These are phyloP conservation scores for Cardamine resedifolia DNA, from an alignment of 345 rosid species.

Conservation along the genomic window DNA sequence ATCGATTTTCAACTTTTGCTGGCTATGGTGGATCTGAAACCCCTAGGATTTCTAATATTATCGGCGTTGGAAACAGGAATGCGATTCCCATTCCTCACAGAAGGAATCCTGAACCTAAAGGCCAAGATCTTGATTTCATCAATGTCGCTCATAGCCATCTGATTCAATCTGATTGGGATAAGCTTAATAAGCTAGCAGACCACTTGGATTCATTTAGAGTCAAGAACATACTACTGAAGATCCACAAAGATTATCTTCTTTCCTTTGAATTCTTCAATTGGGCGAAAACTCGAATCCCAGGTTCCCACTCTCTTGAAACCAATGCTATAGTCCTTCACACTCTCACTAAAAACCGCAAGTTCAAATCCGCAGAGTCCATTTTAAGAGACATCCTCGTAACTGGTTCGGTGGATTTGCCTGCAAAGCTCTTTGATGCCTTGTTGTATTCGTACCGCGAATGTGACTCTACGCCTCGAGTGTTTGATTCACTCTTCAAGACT, in stretches of 20 bases:
- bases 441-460: conserved; percentile 66
- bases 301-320: conserved; percentile 55
- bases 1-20: conserved; percentile 40
- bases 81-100: conserved; percentile 71
- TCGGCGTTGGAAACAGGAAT: conserved; percentile 27
- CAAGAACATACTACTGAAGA: conserved; percentile 59
- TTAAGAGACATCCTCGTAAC: conserved; percentile 40
- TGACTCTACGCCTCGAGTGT: conserved; percentile 73
- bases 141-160: conserved; percentile 81
- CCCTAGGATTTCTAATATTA: conserved; percentile 20
- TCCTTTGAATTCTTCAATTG: conserved; percentile 78
- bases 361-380: conserved; percentile 68
- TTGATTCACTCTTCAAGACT: conserved; percentile 70
- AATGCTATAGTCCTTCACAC: conserved; percentile 64
- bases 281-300: conserved; percentile 48
- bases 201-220: conserved; percentile 57
- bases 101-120: conserved; percentile 58
- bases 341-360: conserved; percentile 65
- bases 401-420: conserved; percentile 44
- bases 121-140: conserved; percentile 82
- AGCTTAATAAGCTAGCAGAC: conserved; percentile 47
- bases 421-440: conserved; percentile 56
- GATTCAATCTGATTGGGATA: conserved; percentile 76
- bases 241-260: conserved; percentile 62
- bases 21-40: conserved; percentile 18